These are phyloP conservation scores for Mycena epipterygia DNA, from an alignment of 768 basidiomycete species.

Conservation along the genomic window DNA sequence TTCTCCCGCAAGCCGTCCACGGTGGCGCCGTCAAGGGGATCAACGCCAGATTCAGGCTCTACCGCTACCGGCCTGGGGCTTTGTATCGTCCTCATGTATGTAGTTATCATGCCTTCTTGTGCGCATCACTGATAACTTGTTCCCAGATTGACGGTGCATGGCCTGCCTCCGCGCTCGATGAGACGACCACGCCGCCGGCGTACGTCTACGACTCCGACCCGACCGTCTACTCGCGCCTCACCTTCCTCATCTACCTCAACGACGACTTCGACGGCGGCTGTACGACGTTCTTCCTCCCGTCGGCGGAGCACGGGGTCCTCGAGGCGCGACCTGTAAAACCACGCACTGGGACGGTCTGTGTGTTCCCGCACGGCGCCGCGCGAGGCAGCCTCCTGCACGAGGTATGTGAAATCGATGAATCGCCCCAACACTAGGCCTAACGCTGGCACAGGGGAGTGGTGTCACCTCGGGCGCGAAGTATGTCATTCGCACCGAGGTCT, in stretches of 20 bases:
- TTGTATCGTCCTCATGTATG: constrained; percentile 64
- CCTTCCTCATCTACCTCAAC: constrained; percentile 65
- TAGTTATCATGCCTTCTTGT: background rate
- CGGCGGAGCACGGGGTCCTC: constrained; percentile 55
- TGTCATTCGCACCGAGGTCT: constrained; percentile 55
- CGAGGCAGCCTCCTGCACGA: constrained; percentile 54
- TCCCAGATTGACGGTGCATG: constrained; percentile 65
- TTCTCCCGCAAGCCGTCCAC: constrained; percentile 56
- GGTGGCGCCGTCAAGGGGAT: constrained; percentile 62
- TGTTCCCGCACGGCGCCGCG: constrained; percentile 61
- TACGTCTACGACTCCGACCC: constrained; percentile 66
- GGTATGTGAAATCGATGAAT: too few species aligned
- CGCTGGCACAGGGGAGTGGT: constrained; percentile 49
- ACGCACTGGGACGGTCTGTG: constrained; percentile 60
- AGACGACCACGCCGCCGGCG: constrained; percentile 52
- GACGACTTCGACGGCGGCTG: constrained; percentile 62
- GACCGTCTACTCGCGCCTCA: constrained; percentile 61
- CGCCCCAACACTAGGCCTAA: too few species aligned
- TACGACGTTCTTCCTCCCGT: constrained; percentile 70
- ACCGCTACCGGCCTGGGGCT: constrained; percentile 64
- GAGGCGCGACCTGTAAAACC: constrained; percentile 65
- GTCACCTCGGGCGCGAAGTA: constrained; percentile 53
- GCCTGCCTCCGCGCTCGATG: constrained; percentile 62
- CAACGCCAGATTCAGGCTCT: constrained; percentile 64
- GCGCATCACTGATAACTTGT: background rate